phyloP scores from a whole-genome alignment of 345 rosid genomes.

The Lenwebbia sp. region DNA sequence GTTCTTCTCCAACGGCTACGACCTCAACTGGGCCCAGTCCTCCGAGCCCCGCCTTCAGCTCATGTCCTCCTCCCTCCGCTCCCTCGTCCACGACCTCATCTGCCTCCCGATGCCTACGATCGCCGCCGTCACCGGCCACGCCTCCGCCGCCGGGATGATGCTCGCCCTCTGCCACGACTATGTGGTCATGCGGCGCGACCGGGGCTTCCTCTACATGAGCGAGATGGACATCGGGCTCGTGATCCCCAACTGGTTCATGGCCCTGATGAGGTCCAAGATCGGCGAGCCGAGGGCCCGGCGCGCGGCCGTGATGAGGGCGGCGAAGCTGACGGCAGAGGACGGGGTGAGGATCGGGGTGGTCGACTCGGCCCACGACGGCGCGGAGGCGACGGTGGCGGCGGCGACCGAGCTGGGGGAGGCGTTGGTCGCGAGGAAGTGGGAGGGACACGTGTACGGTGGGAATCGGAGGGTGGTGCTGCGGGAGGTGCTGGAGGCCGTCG shows the following conservation, averaged over 20 bases:
- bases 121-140: slow-evolving; percentile 68
- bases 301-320: slow-evolving; percentile 35
- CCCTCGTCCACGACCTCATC: slow-evolving; percentile 38
- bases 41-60: slow-evolving; percentile 9
- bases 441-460: slow-evolving; percentile 43
- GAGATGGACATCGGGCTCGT: slow-evolving; percentile 50
- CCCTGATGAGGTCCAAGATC: slow-evolving; percentile 23
- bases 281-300: slow-evolving; percentile 29
- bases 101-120: slow-evolving; percentile 59
- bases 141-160: slow-evolving; percentile 54
- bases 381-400: slow-evolving; percentile 35
- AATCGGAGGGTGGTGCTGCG: slow-evolving; percentile 26
- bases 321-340: slow-evolving; percentile 37
- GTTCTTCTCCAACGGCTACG: slow-evolving; percentile 88
- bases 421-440: slow-evolving; percentile 19
- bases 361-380: slow-evolving; percentile 38
- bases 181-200: slow-evolving; percentile 46
- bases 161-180: slow-evolving; percentile 62
- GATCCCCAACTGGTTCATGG: slow-evolving; percentile 32
- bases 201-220: slow-evolving; percentile 66
- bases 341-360: slow-evolving; percentile 36
- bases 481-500: slow-evolving; percentile 14
- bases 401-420: slow-evolving; percentile 35
- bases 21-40: slow-evolving; percentile 40
- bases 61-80: slow-evolving; percentile 28